Conservation (phyloP, 2,329 filamentous ascomycete species). For the Sodiomyces alkalinus region DNA sequence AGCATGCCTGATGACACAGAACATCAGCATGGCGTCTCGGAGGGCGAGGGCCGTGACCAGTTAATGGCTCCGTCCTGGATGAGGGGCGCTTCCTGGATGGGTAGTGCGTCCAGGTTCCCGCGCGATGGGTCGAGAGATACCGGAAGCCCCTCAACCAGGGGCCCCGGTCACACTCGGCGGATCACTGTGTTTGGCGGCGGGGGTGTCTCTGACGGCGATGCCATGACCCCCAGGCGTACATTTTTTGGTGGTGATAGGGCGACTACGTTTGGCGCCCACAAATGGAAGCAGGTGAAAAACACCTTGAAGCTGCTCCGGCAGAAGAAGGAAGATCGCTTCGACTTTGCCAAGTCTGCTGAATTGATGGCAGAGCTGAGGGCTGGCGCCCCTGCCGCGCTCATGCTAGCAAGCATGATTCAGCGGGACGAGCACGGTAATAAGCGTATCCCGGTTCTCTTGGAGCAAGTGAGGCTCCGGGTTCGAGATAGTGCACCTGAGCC, state of each 20-base stretch:
- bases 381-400: conserved; percentile 81
- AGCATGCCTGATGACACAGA: conserved; percentile 48
- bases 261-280: conserved; percentile 60
- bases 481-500: conserved; percentile 62
- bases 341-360: conserved; percentile 90
- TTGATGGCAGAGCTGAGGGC: conserved; percentile 90
- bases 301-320: conserved; percentile 67
- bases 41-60: conserved; percentile 57
- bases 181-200: conserved; percentile 51
- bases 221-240: conserved; percentile 37
- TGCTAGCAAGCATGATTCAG: conserved; percentile 95
- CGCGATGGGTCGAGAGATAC: conserved; percentile 35
- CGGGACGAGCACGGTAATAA: conserved; percentile 92
- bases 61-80: conserved; percentile 41
- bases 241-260: conserved; percentile 52
- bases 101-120: conserved; percentile 29
- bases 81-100: conserved; percentile 44
- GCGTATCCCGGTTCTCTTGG: conserved; percentile 83
- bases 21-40: conserved; percentile 51
- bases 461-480: conserved; percentile 83
- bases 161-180: conserved; percentile 48
- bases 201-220: conserved; percentile 48
- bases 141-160: conserved; percentile 36
- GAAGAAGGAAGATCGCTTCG: conserved; percentile 75
- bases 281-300: conserved; percentile 88